Evolutionary conservation across 768 basidiomycete genomes (phyloP).

Genomic region (Hericium coralloides): DNA sequence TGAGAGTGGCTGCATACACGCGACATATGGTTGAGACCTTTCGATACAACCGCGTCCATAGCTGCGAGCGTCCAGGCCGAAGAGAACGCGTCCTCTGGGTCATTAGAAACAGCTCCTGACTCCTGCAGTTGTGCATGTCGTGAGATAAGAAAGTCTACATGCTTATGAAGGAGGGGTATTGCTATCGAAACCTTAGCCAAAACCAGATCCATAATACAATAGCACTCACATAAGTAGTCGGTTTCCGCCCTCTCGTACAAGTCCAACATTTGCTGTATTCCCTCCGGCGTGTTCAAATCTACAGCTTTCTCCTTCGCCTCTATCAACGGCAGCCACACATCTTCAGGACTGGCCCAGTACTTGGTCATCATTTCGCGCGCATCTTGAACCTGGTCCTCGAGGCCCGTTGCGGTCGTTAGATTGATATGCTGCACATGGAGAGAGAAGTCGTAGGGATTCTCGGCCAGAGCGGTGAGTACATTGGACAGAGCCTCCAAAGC

Average conservation of each 20-base stretch:
- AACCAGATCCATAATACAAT: not conserved
- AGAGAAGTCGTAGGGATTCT: slow-evolving; percentile 50
- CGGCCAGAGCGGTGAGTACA: slow-evolving; percentile 47
- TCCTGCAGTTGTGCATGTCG: slow-evolving; percentile 27
- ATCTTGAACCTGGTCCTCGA: slow-evolving; percentile 47
- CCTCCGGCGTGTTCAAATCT: slow-evolving; percentile 43
- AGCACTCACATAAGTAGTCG: slow-evolving; percentile 71
- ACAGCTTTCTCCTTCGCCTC: slow-evolving; percentile 40
- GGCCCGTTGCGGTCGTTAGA: slow-evolving; percentile 45
- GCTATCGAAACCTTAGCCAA: slow-evolving; percentile 34
- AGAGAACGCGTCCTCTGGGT: slow-evolving; percentile 51
- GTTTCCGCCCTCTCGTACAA: slow-evolving; percentile 58
- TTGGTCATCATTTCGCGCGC: slow-evolving; percentile 62
- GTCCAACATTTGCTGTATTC: slow-evolving; percentile 45
- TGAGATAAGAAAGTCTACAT: slow-evolving; percentile 51
- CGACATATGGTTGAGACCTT: slow-evolving; percentile 53
- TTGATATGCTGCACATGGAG: slow-evolving; percentile 63
- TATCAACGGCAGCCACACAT: slow-evolving; percentile 69
- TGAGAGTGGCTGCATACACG: slow-evolving; percentile 34
- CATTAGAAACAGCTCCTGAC: slow-evolving; percentile 34
- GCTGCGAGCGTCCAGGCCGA: slow-evolving; percentile 51
- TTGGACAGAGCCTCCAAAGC: slow-evolving; percentile 57
- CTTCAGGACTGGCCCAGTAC: slow-evolving; percentile 55
- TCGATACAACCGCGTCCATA: slow-evolving; percentile 42
- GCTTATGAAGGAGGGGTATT: slow-evolving; percentile 63